Evolutionary conservation across 2,329 filamentous ascomycete species (phyloP).

Genomic region (Blumeriella jaapii): DNA sequence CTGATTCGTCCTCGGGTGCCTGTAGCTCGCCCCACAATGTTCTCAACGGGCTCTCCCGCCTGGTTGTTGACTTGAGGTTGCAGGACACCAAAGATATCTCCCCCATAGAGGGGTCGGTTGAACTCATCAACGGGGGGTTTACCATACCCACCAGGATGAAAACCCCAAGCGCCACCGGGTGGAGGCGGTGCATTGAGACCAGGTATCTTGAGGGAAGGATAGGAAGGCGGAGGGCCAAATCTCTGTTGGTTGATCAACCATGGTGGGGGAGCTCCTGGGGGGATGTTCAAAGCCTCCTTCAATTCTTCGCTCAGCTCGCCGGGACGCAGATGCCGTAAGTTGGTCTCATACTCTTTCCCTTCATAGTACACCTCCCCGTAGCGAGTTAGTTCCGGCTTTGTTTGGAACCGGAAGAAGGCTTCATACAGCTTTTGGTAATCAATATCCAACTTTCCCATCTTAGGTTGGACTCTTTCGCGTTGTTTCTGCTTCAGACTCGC

Average conservation of each 20-base stretch:
- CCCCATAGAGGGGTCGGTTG: slow-evolving; percentile 82
- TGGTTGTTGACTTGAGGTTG: slow-evolving; percentile 49
- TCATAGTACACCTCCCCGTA: slow-evolving; percentile 99
- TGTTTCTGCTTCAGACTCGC: slow-evolving; percentile 91
- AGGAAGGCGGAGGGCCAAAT: slow-evolving; percentile 85
- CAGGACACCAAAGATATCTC: slow-evolving; percentile 81
- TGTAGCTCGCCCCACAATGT: slow-evolving; percentile 89
- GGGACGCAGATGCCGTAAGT: slow-evolving; percentile 78
- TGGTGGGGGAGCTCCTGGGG: slow-evolving; percentile 81
- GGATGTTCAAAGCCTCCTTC: slow-evolving; percentile 88
- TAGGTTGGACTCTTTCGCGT: slow-evolving; percentile 83
- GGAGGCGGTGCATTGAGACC: slow-evolving; percentile 91
- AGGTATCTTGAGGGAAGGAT: slow-evolving; percentile 88
- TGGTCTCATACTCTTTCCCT: slow-evolving; percentile 95
- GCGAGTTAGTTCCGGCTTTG: slow-evolving; percentile 83
- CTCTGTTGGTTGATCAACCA: slow-evolving; percentile 98
- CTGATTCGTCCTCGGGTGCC: slow-evolving; percentile 64
- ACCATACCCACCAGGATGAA: slow-evolving; percentile 88
- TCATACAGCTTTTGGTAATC: slow-evolving; percentile 98
- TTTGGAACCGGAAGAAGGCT: slow-evolving; percentile 96
- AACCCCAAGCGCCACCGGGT: slow-evolving; percentile 83
- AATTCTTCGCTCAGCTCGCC: slow-evolving; percentile 83
- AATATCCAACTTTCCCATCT: slow-evolving; percentile 95
- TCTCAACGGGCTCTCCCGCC: slow-evolving; percentile 71
- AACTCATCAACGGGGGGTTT: slow-evolving; percentile 93